phyloP scores from a whole-genome alignment of 208 protist species.

The Wallacemonas sp. region DNA sequence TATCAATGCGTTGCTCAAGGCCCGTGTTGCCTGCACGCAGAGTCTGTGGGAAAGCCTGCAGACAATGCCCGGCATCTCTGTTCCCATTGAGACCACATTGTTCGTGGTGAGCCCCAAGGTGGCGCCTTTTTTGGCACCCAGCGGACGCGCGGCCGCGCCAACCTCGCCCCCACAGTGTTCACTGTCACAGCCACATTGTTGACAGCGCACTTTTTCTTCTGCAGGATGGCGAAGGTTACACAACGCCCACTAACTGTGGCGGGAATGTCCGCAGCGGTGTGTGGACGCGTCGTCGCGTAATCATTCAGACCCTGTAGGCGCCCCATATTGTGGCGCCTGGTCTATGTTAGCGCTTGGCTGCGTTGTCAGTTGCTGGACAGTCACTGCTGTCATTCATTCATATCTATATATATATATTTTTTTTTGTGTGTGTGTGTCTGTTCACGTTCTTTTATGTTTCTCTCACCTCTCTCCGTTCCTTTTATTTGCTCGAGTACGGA shows the following conservation, averaged over 20 bases:
- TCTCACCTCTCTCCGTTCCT: neutral
- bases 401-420: constrained; percentile 12
- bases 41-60: constrained; percentile 5
- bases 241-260: neutral
- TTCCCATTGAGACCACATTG: neutral
- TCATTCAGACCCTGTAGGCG: too few relatives aligned
- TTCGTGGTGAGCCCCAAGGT: constrained; percentile 20
- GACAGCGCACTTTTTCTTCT: neutral
- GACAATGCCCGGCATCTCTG: neutral
- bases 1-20: constrained; percentile 22
- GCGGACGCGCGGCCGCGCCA: neutral
- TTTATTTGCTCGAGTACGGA: neutral
- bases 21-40: constrained; percentile 12
- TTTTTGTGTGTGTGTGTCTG: neutral
- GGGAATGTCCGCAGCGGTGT: too few relatives aligned
- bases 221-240: neutral
- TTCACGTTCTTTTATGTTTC: neutral
- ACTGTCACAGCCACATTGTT: too few relatives aligned
- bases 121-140: constrained; percentile 6
- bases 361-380: neutral
- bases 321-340: too few relatives aligned
- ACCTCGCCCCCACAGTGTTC: neutral
- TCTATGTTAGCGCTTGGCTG: too few relatives aligned
- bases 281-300: too few relatives aligned
- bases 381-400: neutral